These are phyloP conservation scores for Neonectria punicea DNA, from an alignment of 2,329 filamentous ascomycete genomes.

Conservation along the genomic window DNA sequence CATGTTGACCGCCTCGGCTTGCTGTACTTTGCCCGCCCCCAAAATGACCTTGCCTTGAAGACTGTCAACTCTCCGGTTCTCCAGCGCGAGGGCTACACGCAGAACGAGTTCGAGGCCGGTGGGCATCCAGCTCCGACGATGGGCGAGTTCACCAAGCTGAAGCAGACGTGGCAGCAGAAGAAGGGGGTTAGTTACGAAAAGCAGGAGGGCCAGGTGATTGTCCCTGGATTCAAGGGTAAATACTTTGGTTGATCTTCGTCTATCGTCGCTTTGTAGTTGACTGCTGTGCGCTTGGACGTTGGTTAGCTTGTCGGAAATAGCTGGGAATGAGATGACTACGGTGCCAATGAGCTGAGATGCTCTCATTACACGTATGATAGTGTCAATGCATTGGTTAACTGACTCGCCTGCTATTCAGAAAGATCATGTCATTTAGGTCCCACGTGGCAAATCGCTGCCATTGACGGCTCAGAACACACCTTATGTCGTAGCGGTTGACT, in stretches of 20 bases:
- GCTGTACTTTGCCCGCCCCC: slow-evolving; percentile 61
- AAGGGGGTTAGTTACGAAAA: slow-evolving; percentile 41
- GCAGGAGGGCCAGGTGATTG: slow-evolving; percentile 46
- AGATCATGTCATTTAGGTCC: neutral
- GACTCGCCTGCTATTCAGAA: neutral
- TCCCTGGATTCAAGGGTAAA: slow-evolving; percentile 48
- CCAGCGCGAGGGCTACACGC: slow-evolving; percentile 45
- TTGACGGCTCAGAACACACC: neutral
- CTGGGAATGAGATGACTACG: neutral
- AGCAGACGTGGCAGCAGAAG: slow-evolving; percentile 52
- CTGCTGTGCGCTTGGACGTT: neutral
- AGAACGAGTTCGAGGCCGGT: slow-evolving; percentile 52
- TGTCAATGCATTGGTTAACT: neutral
- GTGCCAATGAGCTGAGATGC: neutral
- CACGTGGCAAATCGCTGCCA: neutral
- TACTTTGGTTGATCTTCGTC: slow-evolving; percentile 20
- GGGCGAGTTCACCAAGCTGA: slow-evolving; percentile 51
- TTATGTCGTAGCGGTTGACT: neutral
- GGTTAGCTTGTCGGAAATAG: neutral
- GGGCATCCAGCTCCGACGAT: slow-evolving; percentile 47
- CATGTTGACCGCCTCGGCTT: slow-evolving; percentile 60
- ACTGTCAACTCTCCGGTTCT: slow-evolving; percentile 53
- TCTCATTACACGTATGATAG: neutral
- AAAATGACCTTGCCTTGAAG: slow-evolving; percentile 51
- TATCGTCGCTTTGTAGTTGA: too few relatives aligned